Percentiles rank a stretch among this genome's conserved stretches.
Conservation (phyloP, 345 rosid genomes). For the Arabis alpina region DNA sequence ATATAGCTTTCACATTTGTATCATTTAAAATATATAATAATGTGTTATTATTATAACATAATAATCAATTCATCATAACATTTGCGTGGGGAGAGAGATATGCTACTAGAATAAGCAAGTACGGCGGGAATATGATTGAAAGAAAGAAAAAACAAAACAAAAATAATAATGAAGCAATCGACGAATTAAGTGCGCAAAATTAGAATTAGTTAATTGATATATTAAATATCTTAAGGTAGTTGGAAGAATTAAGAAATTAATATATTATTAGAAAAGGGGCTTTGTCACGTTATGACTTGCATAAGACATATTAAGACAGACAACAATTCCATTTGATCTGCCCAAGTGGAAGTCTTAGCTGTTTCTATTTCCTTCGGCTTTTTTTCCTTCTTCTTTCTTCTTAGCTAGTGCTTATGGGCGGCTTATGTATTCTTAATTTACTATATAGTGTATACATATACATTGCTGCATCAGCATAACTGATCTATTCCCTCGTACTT, state of each 20-base stretch:
- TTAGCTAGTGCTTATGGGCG: conserved; percentile 38
- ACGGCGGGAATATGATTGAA: conserved; percentile 43
- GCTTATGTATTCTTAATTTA: conserved; percentile 38
- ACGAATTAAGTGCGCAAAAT: conserved; percentile 40
- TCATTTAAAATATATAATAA: background rate
- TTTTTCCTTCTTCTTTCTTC: conserved; percentile 1
- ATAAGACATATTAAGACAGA: conserved; percentile 46
- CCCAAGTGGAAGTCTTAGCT: conserved; percentile 46
- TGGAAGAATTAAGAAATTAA: conserved; percentile 25
- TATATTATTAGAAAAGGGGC: conserved; percentile 25
- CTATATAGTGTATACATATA: background rate
- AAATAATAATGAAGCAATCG: conserved; percentile 42
- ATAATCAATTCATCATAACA: conserved; percentile 31
- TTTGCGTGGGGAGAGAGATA: conserved; percentile 25
- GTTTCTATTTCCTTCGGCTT: conserved; percentile 31
- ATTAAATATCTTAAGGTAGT: conserved; percentile 31
- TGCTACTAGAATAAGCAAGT: conserved; percentile 43
- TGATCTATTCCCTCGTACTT: too few species aligned
- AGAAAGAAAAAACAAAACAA: conserved; percentile 22
- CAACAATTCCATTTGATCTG: conserved; percentile 38
- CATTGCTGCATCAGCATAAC: background rate
- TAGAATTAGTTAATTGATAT: conserved; percentile 7
- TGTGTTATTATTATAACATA: conserved; percentile 4
- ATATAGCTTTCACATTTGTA: conserved; percentile 20
- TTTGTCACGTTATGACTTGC: conserved; percentile 42